Percentiles rank a stretch among this genome's conserved stretches.
Conservation (phyloP, 306 rosid species). For the Castanospermum australe region DNA sequence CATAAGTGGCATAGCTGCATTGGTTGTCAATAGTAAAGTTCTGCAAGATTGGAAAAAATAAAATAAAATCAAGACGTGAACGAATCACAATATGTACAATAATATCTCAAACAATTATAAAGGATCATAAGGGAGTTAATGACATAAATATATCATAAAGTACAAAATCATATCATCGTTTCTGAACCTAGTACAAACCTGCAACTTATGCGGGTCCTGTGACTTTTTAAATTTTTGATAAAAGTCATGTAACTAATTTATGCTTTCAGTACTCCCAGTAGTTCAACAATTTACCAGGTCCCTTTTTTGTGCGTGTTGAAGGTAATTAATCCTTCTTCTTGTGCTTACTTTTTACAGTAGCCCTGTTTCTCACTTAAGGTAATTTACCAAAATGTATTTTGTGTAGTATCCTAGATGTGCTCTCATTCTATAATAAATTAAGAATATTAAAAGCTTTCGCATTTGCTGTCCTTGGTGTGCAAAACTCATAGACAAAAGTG, state of each 20-base stretch:
- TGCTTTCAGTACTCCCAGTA: background rate
- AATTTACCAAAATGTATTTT: background rate
- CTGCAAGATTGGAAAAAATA: conserved; percentile 50
- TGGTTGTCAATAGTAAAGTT: conserved; percentile 74
- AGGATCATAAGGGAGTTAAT: background rate
- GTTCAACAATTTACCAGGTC: background rate
- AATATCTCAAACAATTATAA: background rate
- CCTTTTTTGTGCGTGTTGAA: background rate
- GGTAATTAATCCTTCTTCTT: background rate
- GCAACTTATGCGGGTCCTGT: background rate
- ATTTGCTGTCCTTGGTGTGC: background rate
- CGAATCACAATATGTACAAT: background rate
- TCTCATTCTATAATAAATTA: background rate
- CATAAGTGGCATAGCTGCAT: conserved; percentile 54
- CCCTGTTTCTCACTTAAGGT: background rate
- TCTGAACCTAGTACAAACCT: background rate
- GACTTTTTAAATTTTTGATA: background rate
- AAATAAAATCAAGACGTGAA: conserved; percentile 18
- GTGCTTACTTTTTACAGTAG: background rate
- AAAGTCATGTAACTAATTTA: background rate
- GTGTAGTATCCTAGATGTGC: background rate
- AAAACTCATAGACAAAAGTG: no score
- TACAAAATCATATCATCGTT: background rate
- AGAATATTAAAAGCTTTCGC: background rate
- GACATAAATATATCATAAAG: background rate